These are phyloP conservation scores for Yamadazyma phyllophila DNA, from an alignment of 805 yeast genomes.

Conservation along the genomic window DNA sequence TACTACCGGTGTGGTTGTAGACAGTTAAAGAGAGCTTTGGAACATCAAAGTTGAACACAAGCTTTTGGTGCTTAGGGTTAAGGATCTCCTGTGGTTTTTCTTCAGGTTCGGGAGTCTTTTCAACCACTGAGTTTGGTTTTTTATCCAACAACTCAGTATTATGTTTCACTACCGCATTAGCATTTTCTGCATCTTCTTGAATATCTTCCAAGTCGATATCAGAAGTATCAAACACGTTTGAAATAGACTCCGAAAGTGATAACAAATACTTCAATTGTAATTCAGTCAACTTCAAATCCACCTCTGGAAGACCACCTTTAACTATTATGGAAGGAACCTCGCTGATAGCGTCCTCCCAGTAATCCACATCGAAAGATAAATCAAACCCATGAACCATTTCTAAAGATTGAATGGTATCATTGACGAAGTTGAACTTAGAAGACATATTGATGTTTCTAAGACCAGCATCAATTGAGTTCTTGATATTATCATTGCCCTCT, in stretches of 20 bases:
- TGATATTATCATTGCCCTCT: conserved; percentile 14
- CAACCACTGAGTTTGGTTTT: no score
- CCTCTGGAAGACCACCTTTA: conserved; percentile 58
- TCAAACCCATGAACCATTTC: conserved; percentile 69
- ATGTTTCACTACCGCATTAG: conserved; percentile 48
- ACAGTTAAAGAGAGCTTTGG: conserved; percentile 64
- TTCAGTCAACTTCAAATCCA: conserved; percentile 68
- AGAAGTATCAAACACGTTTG: conserved; percentile 49
- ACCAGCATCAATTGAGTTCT: conserved; percentile 66
- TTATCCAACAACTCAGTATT: conserved; percentile 9
- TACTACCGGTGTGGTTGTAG: conserved; percentile 49
- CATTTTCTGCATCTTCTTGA: conserved; percentile 59
- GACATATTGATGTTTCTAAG: conserved; percentile 67
- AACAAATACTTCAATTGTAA: conserved; percentile 60
- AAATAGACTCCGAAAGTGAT: conserved; percentile 53
- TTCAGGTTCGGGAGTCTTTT: no score
- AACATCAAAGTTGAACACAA: conserved; percentile 54
- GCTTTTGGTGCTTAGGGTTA: conserved; percentile 30
- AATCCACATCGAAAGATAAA: conserved; percentile 56
- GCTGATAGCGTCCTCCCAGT: conserved; percentile 39
- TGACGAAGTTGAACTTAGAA: conserved; percentile 54
- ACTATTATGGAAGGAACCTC: conserved; percentile 50
- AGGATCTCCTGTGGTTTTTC: conserved; percentile 4
- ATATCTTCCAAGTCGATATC: conserved; percentile 49
- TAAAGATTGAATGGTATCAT: conserved; percentile 47